A percentile compares a stretch with the other conserved stretches of the same genome.
Evolutionary conservation across 495 filamentous ascomycete genomes (phyloP).

Genomic region (Rostrohypoxylon terebratum): DNA sequence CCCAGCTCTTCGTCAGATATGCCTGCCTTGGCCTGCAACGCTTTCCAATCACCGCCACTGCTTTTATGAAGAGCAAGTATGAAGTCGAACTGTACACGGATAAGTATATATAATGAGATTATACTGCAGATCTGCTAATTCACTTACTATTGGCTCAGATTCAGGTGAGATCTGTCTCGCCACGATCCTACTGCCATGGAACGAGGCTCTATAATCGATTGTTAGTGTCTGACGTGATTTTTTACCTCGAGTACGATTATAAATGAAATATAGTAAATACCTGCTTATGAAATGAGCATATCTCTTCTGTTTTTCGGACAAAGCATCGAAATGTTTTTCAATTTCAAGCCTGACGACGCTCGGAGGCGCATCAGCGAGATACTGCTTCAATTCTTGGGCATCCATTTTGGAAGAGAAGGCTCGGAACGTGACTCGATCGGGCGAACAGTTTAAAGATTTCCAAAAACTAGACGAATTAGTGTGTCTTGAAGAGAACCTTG

Average conservation of each 20-base stretch:
- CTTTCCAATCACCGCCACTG: constrained; percentile 82
- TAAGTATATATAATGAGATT: constrained; percentile 26
- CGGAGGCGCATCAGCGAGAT: constrained; percentile 90
- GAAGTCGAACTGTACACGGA: constrained; percentile 72
- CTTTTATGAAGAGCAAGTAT: constrained; percentile 81
- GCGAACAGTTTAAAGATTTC: neutral
- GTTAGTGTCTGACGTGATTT: constrained; percentile 21
- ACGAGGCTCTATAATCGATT: constrained; percentile 71
- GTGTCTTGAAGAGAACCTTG: constrained; percentile 9
- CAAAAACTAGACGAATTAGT: neutral
- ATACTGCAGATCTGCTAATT: neutral
- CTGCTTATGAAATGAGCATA: constrained; percentile 94
- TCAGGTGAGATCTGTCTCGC: constrained; percentile 91
- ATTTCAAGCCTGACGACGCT: constrained; percentile 86
- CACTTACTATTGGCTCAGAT: constrained; percentile 77
- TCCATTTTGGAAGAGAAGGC: constrained; percentile 53
- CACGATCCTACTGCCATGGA: constrained; percentile 85
- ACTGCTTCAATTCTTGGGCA: constrained; percentile 70
- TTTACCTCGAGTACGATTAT: neutral
- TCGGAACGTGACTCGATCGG: constrained; percentile 17
- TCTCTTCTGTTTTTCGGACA: constrained; percentile 80
- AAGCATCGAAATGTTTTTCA: constrained; percentile 86
- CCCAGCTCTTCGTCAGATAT: constrained; percentile 75
- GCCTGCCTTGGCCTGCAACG: constrained; percentile 73
- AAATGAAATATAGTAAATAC: constrained; percentile 57